phyloP scores from a whole-genome alignment of 2,329 filamentous ascomycete species.

The Alternaria solani region DNA sequence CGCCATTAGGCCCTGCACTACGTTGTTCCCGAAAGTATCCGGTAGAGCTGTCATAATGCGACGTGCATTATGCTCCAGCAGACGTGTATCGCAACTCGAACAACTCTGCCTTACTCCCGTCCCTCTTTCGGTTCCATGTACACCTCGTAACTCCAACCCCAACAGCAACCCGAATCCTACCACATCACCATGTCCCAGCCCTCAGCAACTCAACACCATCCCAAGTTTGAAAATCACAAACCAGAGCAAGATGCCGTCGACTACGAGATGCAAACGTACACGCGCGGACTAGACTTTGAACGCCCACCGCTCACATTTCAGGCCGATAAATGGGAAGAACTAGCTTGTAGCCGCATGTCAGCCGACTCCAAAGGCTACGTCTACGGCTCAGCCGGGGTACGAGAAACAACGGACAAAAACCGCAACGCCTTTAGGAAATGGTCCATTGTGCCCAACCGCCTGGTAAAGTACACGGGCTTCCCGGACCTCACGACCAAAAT shows the following conservation, averaged over 20 bases:
- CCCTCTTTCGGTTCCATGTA: background rate
- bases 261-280: slow-evolving; percentile 44
- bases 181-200: slow-evolving; percentile 18
- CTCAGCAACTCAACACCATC: slow-evolving; percentile 16
- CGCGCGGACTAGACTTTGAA: slow-evolving; percentile 44
- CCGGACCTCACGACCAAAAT: slow-evolving; percentile 32
- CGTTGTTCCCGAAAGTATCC: slow-evolving; percentile 1
- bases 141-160: background rate
- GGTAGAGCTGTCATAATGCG: slow-evolving; percentile 7
- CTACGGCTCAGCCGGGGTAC: slow-evolving; percentile 42
- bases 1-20: slow-evolving; percentile 3
- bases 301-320: slow-evolving; percentile 47
- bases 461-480: slow-evolving; percentile 22
- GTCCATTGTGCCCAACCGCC: slow-evolving; percentile 30
- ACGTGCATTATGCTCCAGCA: background rate
- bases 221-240: slow-evolving; percentile 17
- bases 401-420: slow-evolving; percentile 45
- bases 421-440: slow-evolving; percentile 35
- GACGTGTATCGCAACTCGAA: background rate
- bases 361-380: slow-evolving; percentile 47
- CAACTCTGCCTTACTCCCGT: background rate
- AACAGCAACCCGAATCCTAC: background rate
- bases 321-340: slow-evolving; percentile 27
- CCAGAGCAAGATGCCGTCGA: slow-evolving; percentile 27
- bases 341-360: slow-evolving; percentile 39